Evolutionary conservation across 495 filamentous ascomycete genomes (phyloP).

Genomic region (Neurospora sp.): DNA sequence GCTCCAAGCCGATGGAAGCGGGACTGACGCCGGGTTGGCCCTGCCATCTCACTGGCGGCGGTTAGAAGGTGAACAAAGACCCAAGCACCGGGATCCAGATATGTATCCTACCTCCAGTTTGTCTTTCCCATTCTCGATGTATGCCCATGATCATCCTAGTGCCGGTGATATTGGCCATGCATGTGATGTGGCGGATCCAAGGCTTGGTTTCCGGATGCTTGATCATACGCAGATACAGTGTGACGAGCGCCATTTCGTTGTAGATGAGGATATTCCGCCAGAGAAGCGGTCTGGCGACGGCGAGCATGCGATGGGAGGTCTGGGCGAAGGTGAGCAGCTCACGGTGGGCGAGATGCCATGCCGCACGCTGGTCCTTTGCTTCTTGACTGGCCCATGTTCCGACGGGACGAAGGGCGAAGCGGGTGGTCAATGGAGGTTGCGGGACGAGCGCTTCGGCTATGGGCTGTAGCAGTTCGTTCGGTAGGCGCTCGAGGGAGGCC

Average conservation of each 20-base stretch:
- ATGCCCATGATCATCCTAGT: slow-evolving; percentile 3
- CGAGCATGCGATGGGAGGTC: slow-evolving; percentile 22
- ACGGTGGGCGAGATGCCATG: slow-evolving; percentile 15
- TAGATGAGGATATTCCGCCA: slow-evolving; percentile 22
- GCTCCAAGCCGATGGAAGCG: slow-evolving; percentile 9
- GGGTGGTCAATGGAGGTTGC: slow-evolving; percentile 14
- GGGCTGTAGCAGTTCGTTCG: slow-evolving; percentile 20
- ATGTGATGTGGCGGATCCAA: slow-evolving; percentile 21
- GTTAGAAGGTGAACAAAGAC: slow-evolving; percentile 7
- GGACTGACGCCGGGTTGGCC: neutral
- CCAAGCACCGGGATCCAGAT: neutral
- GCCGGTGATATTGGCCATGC: slow-evolving; percentile 18
- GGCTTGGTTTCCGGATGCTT: slow-evolving; percentile 12
- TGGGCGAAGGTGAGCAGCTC: slow-evolving; percentile 17
- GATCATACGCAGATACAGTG: slow-evolving; percentile 11
- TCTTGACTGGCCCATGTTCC: slow-evolving; percentile 25
- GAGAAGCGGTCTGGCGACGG: slow-evolving; percentile 20
- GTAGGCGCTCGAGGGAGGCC: slow-evolving; percentile 14
- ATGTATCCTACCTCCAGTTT: slow-evolving; percentile 16
- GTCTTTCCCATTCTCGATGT: slow-evolving; percentile 11
- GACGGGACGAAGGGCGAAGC: slow-evolving; percentile 18
- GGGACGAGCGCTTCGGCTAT: slow-evolving; percentile 21
- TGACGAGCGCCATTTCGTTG: slow-evolving; percentile 13
- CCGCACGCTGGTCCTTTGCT: slow-evolving; percentile 19
- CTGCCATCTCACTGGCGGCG: slow-evolving; percentile 10